A percentile compares a stretch with the other conserved stretches of the same genome.
phyloP scores from a whole-genome alignment of 441 rosid genomes.

The Erysimum cheiri region DNA sequence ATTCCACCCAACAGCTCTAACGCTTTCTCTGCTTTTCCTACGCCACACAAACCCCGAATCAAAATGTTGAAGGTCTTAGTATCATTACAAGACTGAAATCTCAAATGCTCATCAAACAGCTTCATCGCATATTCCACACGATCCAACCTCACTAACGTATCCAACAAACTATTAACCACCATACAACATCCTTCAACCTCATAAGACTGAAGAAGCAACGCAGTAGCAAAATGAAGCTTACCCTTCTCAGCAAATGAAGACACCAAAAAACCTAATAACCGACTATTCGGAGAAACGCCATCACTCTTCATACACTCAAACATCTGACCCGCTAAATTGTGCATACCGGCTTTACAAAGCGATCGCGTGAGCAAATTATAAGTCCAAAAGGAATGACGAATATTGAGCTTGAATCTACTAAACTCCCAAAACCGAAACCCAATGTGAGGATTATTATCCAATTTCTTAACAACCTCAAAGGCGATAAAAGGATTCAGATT shows the following conservation, averaged over 20 bases:
- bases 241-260: constrained; percentile 55
- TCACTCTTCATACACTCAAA: constrained; percentile 74
- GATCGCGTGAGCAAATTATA: constrained; percentile 67
- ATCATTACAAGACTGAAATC: constrained; percentile 55
- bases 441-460: constrained; percentile 56
- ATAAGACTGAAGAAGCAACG: constrained; percentile 56
- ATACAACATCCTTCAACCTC: constrained; percentile 47
- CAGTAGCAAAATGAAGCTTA: constrained; percentile 52
- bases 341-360: constrained; percentile 62
- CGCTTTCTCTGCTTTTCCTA: constrained; percentile 56
- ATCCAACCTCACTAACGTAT: constrained; percentile 55
- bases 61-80: constrained; percentile 77
- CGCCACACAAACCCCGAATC: constrained; percentile 65
- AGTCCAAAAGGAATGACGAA: constrained; percentile 59
- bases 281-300: constrained; percentile 58
- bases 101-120: constrained; percentile 54
- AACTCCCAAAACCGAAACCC: constrained; percentile 76
- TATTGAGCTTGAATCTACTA: constrained; percentile 54
- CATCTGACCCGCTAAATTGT: constrained; percentile 53
- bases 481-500: constrained; percentile 64
- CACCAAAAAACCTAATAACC: constrained; percentile 56
- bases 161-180: constrained; percentile 60
- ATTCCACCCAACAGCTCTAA: constrained; percentile 60
- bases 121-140: constrained; percentile 62
- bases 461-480: constrained; percentile 66